Evolutionary conservation across 495 filamentous ascomycete genomes (phyloP).

Genomic region (Ascobolus immersus): DNA sequence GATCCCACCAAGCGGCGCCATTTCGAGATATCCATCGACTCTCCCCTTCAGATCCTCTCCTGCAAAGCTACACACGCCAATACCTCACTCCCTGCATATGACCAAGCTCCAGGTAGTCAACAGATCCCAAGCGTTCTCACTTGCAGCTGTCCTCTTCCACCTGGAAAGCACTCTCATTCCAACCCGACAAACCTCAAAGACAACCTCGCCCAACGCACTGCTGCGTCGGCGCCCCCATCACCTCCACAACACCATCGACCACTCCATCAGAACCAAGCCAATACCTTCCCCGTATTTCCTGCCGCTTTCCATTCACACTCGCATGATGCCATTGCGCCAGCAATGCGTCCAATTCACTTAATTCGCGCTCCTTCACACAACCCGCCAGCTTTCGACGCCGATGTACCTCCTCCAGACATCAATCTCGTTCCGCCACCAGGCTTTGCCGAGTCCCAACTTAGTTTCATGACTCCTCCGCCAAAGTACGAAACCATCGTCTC

Average conservation of each 20-base stretch:
- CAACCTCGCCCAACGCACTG: slow-evolving; percentile 20
- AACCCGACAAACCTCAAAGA: slow-evolving; percentile 62
- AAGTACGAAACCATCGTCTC: slow-evolving; percentile 70
- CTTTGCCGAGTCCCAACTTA: no score
- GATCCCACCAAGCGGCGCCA: slow-evolving; percentile 69
- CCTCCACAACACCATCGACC: slow-evolving; percentile 8
- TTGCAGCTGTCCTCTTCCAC: slow-evolving; percentile 4
- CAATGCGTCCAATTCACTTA: slow-evolving; percentile 56
- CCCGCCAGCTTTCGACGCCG: slow-evolving; percentile 72
- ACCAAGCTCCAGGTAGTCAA: no score
- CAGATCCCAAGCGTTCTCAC: slow-evolving; percentile 14
- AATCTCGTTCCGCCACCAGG: slow-evolving; percentile 12
- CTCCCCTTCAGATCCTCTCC: slow-evolving; percentile 82
- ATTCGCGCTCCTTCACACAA: slow-evolving; percentile 70
- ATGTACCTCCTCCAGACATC: slow-evolving; percentile 54
- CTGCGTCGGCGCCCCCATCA: not conserved
- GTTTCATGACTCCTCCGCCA: slow-evolving; percentile 57
- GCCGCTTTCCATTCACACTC: slow-evolving; percentile 14
- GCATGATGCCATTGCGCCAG: slow-evolving; percentile 10
- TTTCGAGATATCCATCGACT: slow-evolving; percentile 97
- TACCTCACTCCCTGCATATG: slow-evolving; percentile 67
- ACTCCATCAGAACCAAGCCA: slow-evolving; percentile 11
- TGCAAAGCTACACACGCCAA: slow-evolving; percentile 85
- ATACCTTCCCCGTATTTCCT: slow-evolving; percentile 3
- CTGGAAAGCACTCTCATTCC: slow-evolving; percentile 24